Base-by-base conservation (phyloP, 148 eudicot genomes). In the Rhododendron williamsianum region DNA sequence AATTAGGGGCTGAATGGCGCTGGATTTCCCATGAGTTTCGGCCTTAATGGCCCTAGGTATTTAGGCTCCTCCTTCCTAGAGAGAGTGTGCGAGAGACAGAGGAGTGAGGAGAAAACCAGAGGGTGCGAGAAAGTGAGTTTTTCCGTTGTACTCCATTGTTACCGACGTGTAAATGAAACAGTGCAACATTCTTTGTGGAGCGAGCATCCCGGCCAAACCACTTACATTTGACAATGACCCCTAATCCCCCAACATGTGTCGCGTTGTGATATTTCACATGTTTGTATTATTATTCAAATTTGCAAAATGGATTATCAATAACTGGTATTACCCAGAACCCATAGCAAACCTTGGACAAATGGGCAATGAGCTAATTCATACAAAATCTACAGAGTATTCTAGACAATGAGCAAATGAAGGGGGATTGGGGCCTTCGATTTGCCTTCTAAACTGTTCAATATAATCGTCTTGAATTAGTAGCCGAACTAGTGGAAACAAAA, bases 401-500 rank as follows among this genome's bases (percentile, higher is more conserved):
- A 52, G 4, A 52, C 58, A 52, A 3, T 38, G 18, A 15, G 58
- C 58, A 52, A 11, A 51, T 51, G 56, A 12, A 51, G 56, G 18
- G 13, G 18, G 19, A 52, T 15, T 52, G 58, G 19, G 19, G 18
- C 58, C 58, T 52, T 52, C 4, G 58, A 52, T 52, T 52, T 52
- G 58, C 58, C 58, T 52, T 52, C 58, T 52, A 52, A 52, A 52
- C 19, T 13, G 58, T 52, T 19, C 58, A 13, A 52, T 12, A 33
- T 49, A 60, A 51, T 84, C 77, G 76, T 74, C 76, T 76, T 38
- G 81, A 54, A 49, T 38, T n/a, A 74, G 52, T 45, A 72, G 52
- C 69, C 19, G 43, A 11, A 43, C 52, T 25, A 46, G 81, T 41
- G 58, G n/a, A 41, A 43, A 16, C 38, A 45, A 9, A 67, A 84